phyloP scores from a whole-genome alignment of 148 eudicot genomes.

The Heliosperma pusillum region DNA sequence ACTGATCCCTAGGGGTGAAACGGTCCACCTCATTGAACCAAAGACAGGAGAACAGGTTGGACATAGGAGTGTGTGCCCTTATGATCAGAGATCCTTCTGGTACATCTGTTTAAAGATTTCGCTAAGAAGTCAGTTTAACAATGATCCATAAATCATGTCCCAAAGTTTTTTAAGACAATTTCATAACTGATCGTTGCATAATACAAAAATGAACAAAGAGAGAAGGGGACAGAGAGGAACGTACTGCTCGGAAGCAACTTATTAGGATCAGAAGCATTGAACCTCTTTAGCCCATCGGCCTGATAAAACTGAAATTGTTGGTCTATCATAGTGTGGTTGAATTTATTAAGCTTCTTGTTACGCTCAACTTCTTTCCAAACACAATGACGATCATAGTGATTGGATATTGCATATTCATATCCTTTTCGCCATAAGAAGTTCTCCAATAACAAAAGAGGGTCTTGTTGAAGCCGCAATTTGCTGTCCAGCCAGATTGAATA shows the following conservation, averaged over 20 bases:
- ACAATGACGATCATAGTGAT: slow-evolving; percentile 99
- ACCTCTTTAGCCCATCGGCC: slow-evolving; percentile 89
- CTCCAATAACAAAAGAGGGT: slow-evolving; percentile 85
- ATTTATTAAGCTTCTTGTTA: slow-evolving; percentile 94
- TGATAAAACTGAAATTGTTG: slow-evolving; percentile 89
- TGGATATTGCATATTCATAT: slow-evolving; percentile 86
- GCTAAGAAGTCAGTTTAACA: slow-evolving; percentile 2
- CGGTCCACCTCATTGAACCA: slow-evolving; percentile 98
- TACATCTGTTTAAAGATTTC: slow-evolving; percentile 61
- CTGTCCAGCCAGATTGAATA: slow-evolving; percentile 99
- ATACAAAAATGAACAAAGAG: slow-evolving; percentile 6
- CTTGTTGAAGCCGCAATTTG: slow-evolving; percentile 87
- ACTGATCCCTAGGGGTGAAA: slow-evolving; percentile 96
- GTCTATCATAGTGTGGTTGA: slow-evolving; percentile 82
- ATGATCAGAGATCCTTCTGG: slow-evolving; percentile 97
- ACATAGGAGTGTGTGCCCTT: slow-evolving; percentile 99
- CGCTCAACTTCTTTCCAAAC: slow-evolving; percentile 98
- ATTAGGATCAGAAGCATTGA: slow-evolving; percentile 70
- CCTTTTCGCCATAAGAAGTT: slow-evolving; percentile 91
- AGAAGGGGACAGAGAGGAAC: slow-evolving; percentile 21
- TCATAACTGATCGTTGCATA: not conserved
- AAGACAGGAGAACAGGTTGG: slow-evolving; percentile 94
- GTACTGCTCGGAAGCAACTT: slow-evolving; percentile 94
- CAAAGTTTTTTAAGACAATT: slow-evolving; percentile 1
- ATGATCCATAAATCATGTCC: not conserved